Evolutionary conservation across 345 rosid species (phyloP), one percentile per base, ranked within the genome.

Genomic region (Crucihimalaya himalaica): DNA sequence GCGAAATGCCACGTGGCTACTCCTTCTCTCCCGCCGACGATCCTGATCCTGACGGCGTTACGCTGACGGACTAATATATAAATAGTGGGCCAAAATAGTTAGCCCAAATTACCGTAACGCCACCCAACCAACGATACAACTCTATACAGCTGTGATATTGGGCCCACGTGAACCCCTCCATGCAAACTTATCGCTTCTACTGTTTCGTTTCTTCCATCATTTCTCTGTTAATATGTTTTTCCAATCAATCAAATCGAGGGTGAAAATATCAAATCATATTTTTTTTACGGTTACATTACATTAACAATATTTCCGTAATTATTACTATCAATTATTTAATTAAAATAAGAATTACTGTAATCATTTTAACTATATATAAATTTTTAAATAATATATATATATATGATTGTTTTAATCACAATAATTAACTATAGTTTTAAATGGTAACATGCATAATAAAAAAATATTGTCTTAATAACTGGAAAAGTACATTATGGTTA

Each of bases 21-120:
- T 63, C 80, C 71, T 47, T 63, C 75, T 71, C 72, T 57, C 68
- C 70, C 72, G 76, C 76, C 75, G 64, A 69, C 57, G 75, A 62
- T 62, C 65, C 58, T 76, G n/a, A n/a, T n/a, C 58, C 58, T 76
- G 79, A 76, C 79, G 79, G 64, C 66, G 80, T 76, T 63, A 76
- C 54, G 53, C 29, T 63, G 19, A 35, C 66, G 71, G 66, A 20
- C 28, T 40, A 21, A 12, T 43, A 43, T 29, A 39, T 60, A 4
- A 63, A 27, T 42, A 51, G 48, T 61, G 73, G 73, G 48, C 79
- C 73, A 59, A 51, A 59, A 51, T 52, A 40, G 5, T 55, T 55
- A 63, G 66, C 71, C 79, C 52, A 77, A 70, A 70, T 64, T 63
- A 77, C 67, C 66, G 37, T 70, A 57, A 70, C 63, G 34, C 76